Evolutionary conservation across 192 early-diverging fungal species (phyloP).

Genomic region (Backusella morwellensis): DNA sequence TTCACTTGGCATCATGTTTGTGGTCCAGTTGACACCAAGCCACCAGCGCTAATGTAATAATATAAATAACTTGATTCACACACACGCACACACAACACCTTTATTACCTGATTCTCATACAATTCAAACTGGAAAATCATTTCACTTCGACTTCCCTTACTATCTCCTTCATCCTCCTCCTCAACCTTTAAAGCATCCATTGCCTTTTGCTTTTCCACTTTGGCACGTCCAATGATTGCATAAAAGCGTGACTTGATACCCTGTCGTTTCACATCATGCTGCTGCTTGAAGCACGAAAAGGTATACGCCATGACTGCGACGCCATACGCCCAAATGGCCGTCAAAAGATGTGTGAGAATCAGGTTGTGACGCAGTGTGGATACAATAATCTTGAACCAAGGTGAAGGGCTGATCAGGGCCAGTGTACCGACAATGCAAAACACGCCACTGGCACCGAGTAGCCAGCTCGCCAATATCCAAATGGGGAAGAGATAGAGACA

Average conservation of each 20-base stretch:
- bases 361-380: background rate
- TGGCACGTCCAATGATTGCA: constrained; percentile 17
- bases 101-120: constrained; percentile 34
- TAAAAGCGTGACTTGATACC: background rate
- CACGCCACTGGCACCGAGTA: constrained; percentile 5
- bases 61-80: too few relatives aligned
- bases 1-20: constrained; percentile 55
- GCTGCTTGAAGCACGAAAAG: background rate
- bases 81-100: too few relatives aligned
- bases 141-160: constrained; percentile 8
- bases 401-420: constrained; percentile 7
- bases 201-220: constrained; percentile 16
- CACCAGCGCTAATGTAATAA: constrained; percentile 36
- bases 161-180: background rate
- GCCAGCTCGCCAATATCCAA: constrained; percentile 11
- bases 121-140: constrained; percentile 37
- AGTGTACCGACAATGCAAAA: constrained; percentile 19
- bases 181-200: background rate
- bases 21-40: constrained; percentile 57
- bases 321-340: constrained; percentile 19
- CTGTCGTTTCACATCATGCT: background rate
- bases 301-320: constrained; percentile 9
- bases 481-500: constrained; percentile 20
- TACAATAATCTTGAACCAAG: constrained; percentile 18
- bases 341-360: constrained; percentile 14